phyloP scores from a whole-genome alignment of 2,329 filamentous ascomycete genomes.

The Alternaria angustiovoidea region DNA sequence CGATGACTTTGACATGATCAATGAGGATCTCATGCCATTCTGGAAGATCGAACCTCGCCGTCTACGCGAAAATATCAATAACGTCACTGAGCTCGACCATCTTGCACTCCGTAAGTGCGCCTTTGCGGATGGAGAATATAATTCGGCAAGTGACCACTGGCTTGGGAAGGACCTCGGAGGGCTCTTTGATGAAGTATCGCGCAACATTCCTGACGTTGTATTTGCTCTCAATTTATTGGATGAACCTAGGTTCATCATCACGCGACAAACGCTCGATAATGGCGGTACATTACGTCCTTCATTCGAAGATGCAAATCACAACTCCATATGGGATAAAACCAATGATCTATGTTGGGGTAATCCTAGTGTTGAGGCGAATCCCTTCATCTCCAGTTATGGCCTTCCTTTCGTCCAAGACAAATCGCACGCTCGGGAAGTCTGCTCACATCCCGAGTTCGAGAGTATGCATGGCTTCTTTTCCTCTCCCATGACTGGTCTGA shows the following conservation, averaged over 20 bases:
- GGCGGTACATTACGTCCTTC: slow-evolving; percentile 5
- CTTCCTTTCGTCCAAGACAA: slow-evolving; percentile 13
- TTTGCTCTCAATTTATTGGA: slow-evolving; percentile 20
- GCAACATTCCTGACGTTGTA: slow-evolving; percentile 13
- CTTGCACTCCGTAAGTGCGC: slow-evolving; percentile 17
- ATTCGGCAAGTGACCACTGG: not conserved
- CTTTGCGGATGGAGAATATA: slow-evolving; percentile 3
- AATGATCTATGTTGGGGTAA: not conserved
- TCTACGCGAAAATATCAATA: slow-evolving; percentile 5
- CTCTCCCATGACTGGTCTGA: slow-evolving; percentile 54
- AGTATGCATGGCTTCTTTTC: slow-evolving; percentile 57
- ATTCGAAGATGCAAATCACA: slow-evolving; percentile 6
- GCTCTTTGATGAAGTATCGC: slow-evolving; percentile 7
- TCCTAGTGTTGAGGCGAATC: not conserved
- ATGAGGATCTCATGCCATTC: slow-evolving; percentile 54
- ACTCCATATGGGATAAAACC: slow-evolving; percentile 8
- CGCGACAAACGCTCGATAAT: slow-evolving; percentile 8
- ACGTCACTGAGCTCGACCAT: slow-evolving; percentile 7
- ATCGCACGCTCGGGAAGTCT: slow-evolving; percentile 15
- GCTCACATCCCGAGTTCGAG: slow-evolving; percentile 47
- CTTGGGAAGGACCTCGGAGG: slow-evolving; percentile 7
- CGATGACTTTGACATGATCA: slow-evolving; percentile 60
- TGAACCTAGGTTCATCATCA: slow-evolving; percentile 18
- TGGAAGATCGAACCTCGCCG: slow-evolving; percentile 34
- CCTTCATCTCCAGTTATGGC: slow-evolving; percentile 1